phyloP scores from a whole-genome alignment of 2,329 filamentous ascomycete genomes.

The Penicillium sp. region DNA sequence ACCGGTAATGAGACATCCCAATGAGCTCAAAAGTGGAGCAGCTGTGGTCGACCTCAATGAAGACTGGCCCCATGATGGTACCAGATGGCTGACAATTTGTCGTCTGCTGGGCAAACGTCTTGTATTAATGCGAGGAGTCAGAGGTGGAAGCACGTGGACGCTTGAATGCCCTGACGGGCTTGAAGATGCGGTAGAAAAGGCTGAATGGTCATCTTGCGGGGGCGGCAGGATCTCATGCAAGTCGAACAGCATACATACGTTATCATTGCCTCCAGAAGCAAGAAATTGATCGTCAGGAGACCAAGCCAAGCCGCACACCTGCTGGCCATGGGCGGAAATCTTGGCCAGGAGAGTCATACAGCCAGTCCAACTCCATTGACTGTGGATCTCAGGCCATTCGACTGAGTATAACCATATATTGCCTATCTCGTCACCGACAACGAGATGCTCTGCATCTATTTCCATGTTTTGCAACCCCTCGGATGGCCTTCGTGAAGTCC shows the following conservation, averaged over 20 bases:
- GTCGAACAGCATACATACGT: slow-evolving; percentile 80
- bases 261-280: slow-evolving; percentile 91
- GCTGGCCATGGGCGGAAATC: slow-evolving; percentile 78
- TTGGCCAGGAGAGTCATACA: slow-evolving; percentile 74
- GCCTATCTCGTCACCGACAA: slow-evolving; percentile 82
- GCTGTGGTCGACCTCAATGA: slow-evolving; percentile 16
- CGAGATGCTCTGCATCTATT: slow-evolving; percentile 75
- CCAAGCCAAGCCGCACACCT: slow-evolving; percentile 93
- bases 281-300: slow-evolving; percentile 74
- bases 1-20: slow-evolving; percentile 31
- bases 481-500: slow-evolving; percentile 52
- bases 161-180: slow-evolving; percentile 11
- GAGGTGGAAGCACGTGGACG: slow-evolving; percentile 23
- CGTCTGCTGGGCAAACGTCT: slow-evolving; percentile 25
- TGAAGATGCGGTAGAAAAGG: slow-evolving; percentile 7
- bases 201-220: slow-evolving; percentile 11
- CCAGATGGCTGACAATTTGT: slow-evolving; percentile 23
- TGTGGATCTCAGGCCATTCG: slow-evolving; percentile 68
- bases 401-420: slow-evolving; percentile 85
- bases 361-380: slow-evolving; percentile 73
- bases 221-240: slow-evolving; percentile 55
- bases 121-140: slow-evolving; percentile 18
- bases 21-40: slow-evolving; percentile 24
- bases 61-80: slow-evolving; percentile 30
- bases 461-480: slow-evolving; percentile 48